phyloP scores from a whole-genome alignment of 139 green algal species.

The Chlamydomonas sphaeroides region DNA sequence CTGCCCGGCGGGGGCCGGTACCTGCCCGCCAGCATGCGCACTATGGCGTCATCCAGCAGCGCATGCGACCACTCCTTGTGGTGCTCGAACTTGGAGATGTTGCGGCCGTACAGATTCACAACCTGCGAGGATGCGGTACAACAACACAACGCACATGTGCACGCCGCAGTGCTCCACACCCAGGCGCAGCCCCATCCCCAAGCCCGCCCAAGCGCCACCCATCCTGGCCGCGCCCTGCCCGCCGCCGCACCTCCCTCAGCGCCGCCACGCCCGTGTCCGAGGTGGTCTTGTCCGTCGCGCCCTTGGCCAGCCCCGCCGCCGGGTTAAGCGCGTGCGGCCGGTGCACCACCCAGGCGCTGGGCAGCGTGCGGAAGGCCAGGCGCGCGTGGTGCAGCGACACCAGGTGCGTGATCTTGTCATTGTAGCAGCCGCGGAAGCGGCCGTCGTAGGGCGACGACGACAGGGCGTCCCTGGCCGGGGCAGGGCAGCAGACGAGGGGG shows the following conservation, averaged over 20 bases:
- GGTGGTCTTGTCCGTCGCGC: not conserved
- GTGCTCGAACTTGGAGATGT: conserved; percentile 35
- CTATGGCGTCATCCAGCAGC: conserved; percentile 28
- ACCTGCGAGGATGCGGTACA: too few species aligned
- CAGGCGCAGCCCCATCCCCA: too few species aligned
- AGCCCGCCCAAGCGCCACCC: too few species aligned
- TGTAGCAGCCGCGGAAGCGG: conserved; percentile 37
- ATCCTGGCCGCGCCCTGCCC: too few species aligned
- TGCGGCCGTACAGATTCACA: not conserved
- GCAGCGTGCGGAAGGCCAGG: conserved; percentile 12
- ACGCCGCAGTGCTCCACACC: too few species aligned
- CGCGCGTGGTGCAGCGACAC: conserved; percentile 11
- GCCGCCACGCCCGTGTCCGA: not conserved
- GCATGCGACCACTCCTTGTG: conserved; percentile 37
- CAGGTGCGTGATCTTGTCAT: conserved; percentile 36
- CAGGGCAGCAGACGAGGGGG: too few species aligned
- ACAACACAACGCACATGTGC: too few species aligned
- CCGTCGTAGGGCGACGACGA: conserved; percentile 5
- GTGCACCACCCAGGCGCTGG: conserved; percentile 33
- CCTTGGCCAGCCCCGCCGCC: conserved; percentile 3
- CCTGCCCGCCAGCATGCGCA: conserved; percentile 5
- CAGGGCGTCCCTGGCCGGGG: not conserved
- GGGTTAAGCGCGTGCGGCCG: conserved; percentile 21
- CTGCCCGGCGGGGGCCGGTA: not conserved
- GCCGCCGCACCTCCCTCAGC: conserved; percentile 12